Base-by-base conservation (phyloP, 2,329 filamentous ascomycete genomes). In the Aspergillus fijiensis region DNA sequence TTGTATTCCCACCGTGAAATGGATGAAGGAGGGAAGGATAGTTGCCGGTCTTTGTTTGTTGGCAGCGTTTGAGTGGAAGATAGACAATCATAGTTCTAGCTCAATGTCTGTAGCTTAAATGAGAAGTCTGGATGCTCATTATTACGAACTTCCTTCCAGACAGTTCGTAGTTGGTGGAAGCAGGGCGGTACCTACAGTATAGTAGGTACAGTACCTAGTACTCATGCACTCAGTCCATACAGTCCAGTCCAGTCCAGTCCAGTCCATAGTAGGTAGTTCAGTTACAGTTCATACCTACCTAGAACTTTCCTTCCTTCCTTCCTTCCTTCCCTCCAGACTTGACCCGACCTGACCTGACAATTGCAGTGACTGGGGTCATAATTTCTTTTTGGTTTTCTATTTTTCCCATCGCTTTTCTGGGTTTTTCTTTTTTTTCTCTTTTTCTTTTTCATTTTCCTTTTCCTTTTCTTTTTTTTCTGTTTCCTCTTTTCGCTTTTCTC, bases 401-500 rank as follows among this genome's bases (percentile, higher is more conserved):
- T 42, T 48, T 35, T 35, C 14, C 3, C 33, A 35, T 12, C 14
- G 49, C 9, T 12, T 33, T 45, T 49, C 29, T 57, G 31, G 21
- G 47, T 54, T 49, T 39, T 51, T 57, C 56, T 50, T 59, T 55
- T 48, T 56, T 23, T 39, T 35, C 25, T 21, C 21, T 31, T 53
- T 27, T 42, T 33, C 19, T 49, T 56, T 57, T 53, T 25, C 49
- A 61, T 64, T 62, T 64, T 62, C 39, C 62, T 25, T 21, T 59
- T 39, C 50, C 16, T 23, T 49, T 51, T 19, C 19, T 19, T 19
- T 19, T 1, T 19, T 19, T 19, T 19, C n/a, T 19, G 19, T 19
- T 19, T 58, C 50, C 58, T 47, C 39, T 49, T 39, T 49, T 57
- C 49, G 19, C 52, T 54, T 49, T 49, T 55, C 19, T 48, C 51